Base-by-base conservation (phyloP, 768 basidiomycete species). In the Auriscalpium orientale region DNA sequence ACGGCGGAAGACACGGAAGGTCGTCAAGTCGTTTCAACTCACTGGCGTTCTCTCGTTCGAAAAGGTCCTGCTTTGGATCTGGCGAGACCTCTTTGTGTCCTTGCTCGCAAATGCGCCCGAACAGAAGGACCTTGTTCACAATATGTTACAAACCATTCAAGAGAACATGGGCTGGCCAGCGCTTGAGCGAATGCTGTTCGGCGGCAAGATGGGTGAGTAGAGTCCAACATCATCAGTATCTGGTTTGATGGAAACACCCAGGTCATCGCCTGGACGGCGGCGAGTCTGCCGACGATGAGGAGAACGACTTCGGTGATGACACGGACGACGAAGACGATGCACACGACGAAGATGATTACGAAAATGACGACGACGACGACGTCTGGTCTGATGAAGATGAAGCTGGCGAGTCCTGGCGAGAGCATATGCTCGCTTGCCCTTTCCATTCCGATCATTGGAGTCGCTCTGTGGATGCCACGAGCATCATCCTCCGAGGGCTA, bases 41-140 rank as follows among this genome's bases (percentile, higher is more conserved):
- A 66, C 67, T 3, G 83, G 83, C 4, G 76, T 76, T 1, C 72
- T 75, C 34, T 71, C 72, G 21, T 69, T 84, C 18, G 72, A 77
- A 28, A 69, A 67, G 13, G 71, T 78, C 43, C 56, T 80, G 7
- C 66, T 84, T 16, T 87, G 83, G 82, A 78, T 87, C 52, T 87
- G 85, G 85, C 76, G 85, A 7, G 86, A 87, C 57, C 72, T 87
- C 18, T 80, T 87, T 58, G 64, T 87, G 9, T 78, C 76, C 22
- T 68, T 87, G 66, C 74, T 81, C 8, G 75, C 76, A 0, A 68
- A 62, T 56, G 66, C 74, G 60, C 53, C 67, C 43, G 53, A 63
- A 62, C 57, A 65, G 46, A 60, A 68, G 37, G 63, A 69, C 44
- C 58, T 60, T 49, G 69, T 85, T 13, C 74, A 77, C 0, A 72